Evolutionary conservation across 106 monocot species (phyloP).

Genomic region (Cymbidium sinense): DNA sequence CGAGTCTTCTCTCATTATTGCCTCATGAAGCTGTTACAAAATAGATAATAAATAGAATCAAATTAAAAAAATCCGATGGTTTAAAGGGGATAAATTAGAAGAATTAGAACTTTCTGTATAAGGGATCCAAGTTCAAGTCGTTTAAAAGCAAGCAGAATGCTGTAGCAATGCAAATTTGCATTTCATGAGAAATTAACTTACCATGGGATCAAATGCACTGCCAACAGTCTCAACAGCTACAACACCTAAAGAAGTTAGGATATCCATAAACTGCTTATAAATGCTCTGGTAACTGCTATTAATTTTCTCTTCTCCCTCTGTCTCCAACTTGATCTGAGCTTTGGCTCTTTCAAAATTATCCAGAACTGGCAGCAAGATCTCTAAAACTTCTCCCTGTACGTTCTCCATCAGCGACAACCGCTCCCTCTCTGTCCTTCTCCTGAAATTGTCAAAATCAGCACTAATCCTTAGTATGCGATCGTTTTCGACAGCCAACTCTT

Average conservation of each 20-base stretch:
- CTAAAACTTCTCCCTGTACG: conserved; percentile 72
- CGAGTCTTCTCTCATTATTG: conserved; percentile 84
- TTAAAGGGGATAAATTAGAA: background rate
- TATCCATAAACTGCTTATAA: conserved; percentile 78
- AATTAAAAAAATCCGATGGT: background rate
- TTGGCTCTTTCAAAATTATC: conserved; percentile 97
- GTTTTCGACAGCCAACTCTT: conserved; percentile 45
- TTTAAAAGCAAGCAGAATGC: too few species aligned
- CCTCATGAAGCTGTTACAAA: conserved; percentile 72
- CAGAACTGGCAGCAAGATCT: conserved; percentile 73
- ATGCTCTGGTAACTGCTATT: conserved; percentile 90
- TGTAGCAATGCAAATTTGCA: background rate
- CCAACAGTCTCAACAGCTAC: conserved; percentile 75
- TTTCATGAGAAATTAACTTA: conserved; percentile 21
- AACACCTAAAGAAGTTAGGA: conserved; percentile 59
- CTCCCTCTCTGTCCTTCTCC: conserved; percentile 76
- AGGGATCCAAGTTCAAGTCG: background rate
- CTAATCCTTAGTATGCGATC: conserved; percentile 68
- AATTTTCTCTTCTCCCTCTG: conserved; percentile 75
- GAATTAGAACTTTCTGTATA: background rate
- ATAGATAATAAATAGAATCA: background rate
- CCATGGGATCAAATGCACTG: conserved; percentile 76
- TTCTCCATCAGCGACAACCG: conserved; percentile 64
- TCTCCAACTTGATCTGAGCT: conserved; percentile 71
- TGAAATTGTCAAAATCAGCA: conserved; percentile 89